A percentile compares a stretch with the other conserved stretches of the same genome.
phyloP scores from a whole-genome alignment of 306 rosid species.

The Trichosanthes cucumerina region DNA sequence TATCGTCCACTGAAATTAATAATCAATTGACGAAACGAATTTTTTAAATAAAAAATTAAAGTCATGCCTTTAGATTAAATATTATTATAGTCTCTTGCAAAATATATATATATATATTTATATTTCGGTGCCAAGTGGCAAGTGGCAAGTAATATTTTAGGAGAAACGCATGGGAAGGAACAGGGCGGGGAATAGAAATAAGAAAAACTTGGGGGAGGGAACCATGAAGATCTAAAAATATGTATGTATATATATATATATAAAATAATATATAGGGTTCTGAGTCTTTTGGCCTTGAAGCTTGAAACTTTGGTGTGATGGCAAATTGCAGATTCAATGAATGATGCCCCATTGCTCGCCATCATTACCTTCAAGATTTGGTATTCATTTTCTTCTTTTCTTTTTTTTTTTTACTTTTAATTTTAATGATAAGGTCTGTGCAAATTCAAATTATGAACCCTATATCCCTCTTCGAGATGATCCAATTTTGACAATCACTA shows the following conservation, averaged over 20 bases:
- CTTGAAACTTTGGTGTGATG: neutral
- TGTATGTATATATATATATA: too few relatives aligned
- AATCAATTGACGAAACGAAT: too few relatives aligned
- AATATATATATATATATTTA: too few relatives aligned
- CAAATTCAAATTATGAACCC: slow-evolving; percentile 2
- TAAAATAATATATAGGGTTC: neutral
- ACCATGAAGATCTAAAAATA: neutral
- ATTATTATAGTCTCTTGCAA: too few relatives aligned
- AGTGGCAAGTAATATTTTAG: neutral
- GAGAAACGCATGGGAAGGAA: neutral
- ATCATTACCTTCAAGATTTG: neutral
- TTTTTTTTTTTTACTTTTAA: neutral
- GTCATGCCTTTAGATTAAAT: too few relatives aligned
- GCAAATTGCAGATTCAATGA: neutral
- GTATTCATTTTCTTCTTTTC: neutral
- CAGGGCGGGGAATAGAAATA: neutral
- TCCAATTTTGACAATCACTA: neutral
- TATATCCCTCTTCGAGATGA: neutral
- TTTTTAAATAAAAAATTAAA: too few relatives aligned
- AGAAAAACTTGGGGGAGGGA: neutral
- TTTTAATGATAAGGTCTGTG: neutral
- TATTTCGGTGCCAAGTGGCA: too few relatives aligned
- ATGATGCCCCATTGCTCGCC: neutral
- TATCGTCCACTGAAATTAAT: neutral
- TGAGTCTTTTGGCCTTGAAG: neutral